Percentiles rank a stretch among this genome's conserved stretches.
These are phyloP conservation scores for Rubus parviflorus DNA, from an alignment of 306 rosid genomes.

Conservation along the genomic window DNA sequence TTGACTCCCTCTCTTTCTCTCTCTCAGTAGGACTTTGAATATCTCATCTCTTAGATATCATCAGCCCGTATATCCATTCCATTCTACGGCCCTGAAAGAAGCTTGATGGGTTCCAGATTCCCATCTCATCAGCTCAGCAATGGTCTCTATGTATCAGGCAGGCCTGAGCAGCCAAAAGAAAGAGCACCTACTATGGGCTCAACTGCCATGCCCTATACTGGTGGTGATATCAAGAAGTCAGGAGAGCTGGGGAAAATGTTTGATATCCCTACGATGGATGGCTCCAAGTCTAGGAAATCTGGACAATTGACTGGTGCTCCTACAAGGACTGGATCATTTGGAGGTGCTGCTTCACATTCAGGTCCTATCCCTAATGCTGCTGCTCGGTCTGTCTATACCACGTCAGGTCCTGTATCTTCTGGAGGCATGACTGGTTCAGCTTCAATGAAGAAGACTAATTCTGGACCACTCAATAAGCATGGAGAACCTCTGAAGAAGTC, in stretches of 20 bases:
- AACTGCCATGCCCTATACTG: conserved; percentile 91
- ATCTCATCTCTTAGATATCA: conserved; percentile 12
- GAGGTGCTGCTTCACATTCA: conserved; percentile 92
- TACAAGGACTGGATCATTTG: conserved; percentile 90
- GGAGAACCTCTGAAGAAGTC: conserved; percentile 95
- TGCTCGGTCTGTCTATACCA: conserved; percentile 66
- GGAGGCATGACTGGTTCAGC: conserved; percentile 73
- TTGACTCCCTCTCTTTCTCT: neutral
- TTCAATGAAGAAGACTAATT: conserved; percentile 81
- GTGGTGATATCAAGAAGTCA: conserved; percentile 91
- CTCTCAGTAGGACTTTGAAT: conserved; percentile 40
- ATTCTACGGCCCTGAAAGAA: conserved; percentile 35
- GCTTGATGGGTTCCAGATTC: conserved; percentile 93
- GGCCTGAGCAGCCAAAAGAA: conserved; percentile 99
- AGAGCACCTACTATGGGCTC: conserved; percentile 93
- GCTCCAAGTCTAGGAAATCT: conserved; percentile 90
- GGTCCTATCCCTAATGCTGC: conserved; percentile 84
- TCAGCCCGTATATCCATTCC: conserved; percentile 15
- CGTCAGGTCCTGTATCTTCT: conserved; percentile 71
- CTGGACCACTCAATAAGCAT: conserved; percentile 94
- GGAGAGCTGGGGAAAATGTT: conserved; percentile 99
- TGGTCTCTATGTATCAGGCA: conserved; percentile 96
- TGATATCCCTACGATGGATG: conserved; percentile 86
- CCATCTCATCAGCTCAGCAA: conserved; percentile 99
- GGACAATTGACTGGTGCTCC: conserved; percentile 76